These are phyloP conservation scores for Aspergillus hancockii DNA, from an alignment of 495 filamentous ascomycete genomes.

Conservation along the genomic window DNA sequence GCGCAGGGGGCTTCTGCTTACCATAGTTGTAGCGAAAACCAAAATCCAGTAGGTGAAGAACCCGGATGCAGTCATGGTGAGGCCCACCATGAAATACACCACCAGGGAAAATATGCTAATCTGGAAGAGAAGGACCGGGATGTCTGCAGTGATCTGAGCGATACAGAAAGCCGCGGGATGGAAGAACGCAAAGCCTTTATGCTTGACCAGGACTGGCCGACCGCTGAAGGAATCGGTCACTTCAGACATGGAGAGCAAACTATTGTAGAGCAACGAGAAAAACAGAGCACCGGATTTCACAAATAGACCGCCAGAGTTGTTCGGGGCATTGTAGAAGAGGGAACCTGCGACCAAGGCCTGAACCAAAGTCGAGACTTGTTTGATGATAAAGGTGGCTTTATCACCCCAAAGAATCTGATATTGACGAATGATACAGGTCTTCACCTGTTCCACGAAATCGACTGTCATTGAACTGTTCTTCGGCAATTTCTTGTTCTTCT, in stretches of 20 bases:
- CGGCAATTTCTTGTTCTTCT: slow-evolving; percentile 42
- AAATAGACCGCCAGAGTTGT: slow-evolving; percentile 49
- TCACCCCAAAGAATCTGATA: slow-evolving; percentile 63
- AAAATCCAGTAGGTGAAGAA: slow-evolving; percentile 56
- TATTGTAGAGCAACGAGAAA: slow-evolving; percentile 75
- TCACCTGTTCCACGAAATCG: slow-evolving; percentile 58
- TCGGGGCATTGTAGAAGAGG: slow-evolving; percentile 42
- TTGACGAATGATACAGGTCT: slow-evolving; percentile 53
- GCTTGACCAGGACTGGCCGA: slow-evolving; percentile 72
- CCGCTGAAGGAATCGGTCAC: slow-evolving; percentile 68
- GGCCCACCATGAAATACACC: slow-evolving; percentile 71
- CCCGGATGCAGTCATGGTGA: slow-evolving; percentile 44
- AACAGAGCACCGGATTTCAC: slow-evolving; percentile 62
- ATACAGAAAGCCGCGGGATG: slow-evolving; percentile 72
- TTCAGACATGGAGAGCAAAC: slow-evolving; percentile 70
- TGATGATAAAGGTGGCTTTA: slow-evolving; percentile 60
- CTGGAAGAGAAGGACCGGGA: slow-evolving; percentile 66
- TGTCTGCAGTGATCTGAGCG: slow-evolving; percentile 68
- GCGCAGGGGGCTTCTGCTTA: slow-evolving; percentile 4
- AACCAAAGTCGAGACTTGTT: slow-evolving; percentile 48
- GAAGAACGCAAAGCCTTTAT: slow-evolving; percentile 75
- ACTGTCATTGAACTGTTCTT: slow-evolving; percentile 56
- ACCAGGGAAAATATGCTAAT: slow-evolving; percentile 66
- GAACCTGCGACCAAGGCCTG: slow-evolving; percentile 47
- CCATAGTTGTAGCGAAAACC: slow-evolving; percentile 42